Evolutionary conservation across 1,139 yeast species (phyloP).

Genomic region (Protomyces inouyei): DNA sequence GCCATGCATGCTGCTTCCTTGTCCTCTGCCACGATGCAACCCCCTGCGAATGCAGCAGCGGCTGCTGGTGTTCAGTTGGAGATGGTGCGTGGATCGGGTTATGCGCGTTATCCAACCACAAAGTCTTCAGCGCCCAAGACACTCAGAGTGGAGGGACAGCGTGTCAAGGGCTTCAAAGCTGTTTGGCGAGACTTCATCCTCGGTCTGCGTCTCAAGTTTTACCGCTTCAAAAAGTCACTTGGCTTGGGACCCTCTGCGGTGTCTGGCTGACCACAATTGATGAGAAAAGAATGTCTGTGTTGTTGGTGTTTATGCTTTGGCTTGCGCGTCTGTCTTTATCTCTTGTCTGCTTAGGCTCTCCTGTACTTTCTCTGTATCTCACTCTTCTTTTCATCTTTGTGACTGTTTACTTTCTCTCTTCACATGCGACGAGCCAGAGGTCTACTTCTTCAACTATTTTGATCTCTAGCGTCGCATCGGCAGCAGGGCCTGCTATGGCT

Average conservation of each 20-base stretch:
- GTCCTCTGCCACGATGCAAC: constrained; percentile 1
- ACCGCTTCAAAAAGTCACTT: constrained; percentile 8
- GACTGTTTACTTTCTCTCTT: not conserved
- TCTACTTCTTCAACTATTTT: too few relatives aligned
- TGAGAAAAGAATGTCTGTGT: not conserved
- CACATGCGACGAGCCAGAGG: not conserved
- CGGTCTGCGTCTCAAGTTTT: constrained; percentile 14
- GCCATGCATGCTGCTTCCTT: constrained; percentile 6
- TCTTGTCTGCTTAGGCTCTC: not conserved
- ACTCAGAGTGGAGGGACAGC: constrained; percentile 13
- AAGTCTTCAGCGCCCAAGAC: constrained; percentile 11
- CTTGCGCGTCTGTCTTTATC: not conserved
- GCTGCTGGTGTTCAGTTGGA: constrained; percentile 7
- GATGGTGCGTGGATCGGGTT: constrained; percentile 15
- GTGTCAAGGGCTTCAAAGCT: constrained; percentile 26
- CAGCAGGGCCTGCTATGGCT: too few relatives aligned
- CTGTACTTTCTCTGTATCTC: not conserved
- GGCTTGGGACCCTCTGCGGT: not conserved
- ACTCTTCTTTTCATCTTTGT: not conserved
- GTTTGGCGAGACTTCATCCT: constrained; percentile 25
- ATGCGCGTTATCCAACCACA: constrained; percentile 25
- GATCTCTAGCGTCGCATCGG: too few relatives aligned
- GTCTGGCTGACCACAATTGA: not conserved
- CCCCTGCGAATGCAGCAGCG: not conserved
- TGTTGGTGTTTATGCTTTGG: not conserved